Base-by-base conservation (phyloP, 257 asterid species). In the Salvia hispanica region DNA sequence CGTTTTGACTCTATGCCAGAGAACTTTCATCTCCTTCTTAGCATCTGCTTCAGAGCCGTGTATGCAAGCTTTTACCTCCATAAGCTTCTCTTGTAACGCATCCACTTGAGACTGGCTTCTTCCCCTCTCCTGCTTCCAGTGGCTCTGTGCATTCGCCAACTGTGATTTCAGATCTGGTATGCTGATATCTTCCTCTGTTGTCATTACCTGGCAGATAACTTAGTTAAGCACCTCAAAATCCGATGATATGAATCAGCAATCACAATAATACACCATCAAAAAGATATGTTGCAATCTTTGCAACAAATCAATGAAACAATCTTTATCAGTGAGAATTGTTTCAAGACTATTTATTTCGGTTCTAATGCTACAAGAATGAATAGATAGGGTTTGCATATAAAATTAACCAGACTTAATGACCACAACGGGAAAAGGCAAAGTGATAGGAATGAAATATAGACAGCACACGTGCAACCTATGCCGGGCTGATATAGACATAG, bases 1-100 rank as follows among this genome's bases (percentile, higher is more conserved):
- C 42, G 88, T 90, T 86, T 83, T 86, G 66, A 93, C 89, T 81
- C 98, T 86, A 63, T 78, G 91, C 94, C 97, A 86, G 8, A 92
- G 88, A 78, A 86, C 81, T 28, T 77, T 77, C 74, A 90, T 59
- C 81, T 90, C 98, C 81, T 83, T 82, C 75, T 83, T 82, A 34
- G 88, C 71, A 74, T 83, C 84, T 77, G 77, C 89, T 28, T 78
- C 91, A 4, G 98, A 87, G 72, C 78, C 85, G 64, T 76, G 81
- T 12, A 85, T 73, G 65, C 75, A 77, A 55, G 79, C 80, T 74
- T 79, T 82, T 62, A 86, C 90, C 79, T 83, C 91, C 16, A 72
- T 67, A 74, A 87, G 79, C 74, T 88, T 90, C 67, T 82, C 88
- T 78, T 89, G 91, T 81, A 90, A 80, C 18, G 78, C 78, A 72